These are phyloP conservation scores for Vanrija sp. DNA, from an alignment of 1,284 basidiomycete species.

Conservation along the genomic window DNA sequence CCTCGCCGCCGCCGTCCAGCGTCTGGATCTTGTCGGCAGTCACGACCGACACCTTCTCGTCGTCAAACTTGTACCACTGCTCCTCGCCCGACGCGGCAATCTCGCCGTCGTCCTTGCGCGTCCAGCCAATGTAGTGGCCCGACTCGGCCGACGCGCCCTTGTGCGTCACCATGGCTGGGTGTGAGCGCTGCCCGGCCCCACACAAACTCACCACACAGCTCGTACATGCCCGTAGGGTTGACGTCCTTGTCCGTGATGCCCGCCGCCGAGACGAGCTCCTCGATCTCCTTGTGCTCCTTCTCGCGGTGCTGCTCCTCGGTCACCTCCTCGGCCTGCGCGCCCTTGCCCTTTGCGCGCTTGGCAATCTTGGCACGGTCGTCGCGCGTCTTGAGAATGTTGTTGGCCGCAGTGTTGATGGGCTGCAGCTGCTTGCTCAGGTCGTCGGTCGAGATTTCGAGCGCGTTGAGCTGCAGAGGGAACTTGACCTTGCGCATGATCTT, in stretches of 20 bases:
- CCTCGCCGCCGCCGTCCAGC: constrained; percentile 78
- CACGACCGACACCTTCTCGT: constrained; percentile 70
- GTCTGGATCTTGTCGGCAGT: constrained; percentile 66
- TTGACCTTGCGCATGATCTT: constrained; percentile 97
- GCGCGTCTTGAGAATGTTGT: constrained; percentile 77
- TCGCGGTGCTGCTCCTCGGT: constrained; percentile 44
- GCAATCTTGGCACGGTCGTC: constrained; percentile 77
- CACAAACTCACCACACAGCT: constrained; percentile 44
- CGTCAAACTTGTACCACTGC: constrained; percentile 71
- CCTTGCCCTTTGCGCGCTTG: constrained; percentile 61
- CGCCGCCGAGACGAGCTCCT: constrained; percentile 25
- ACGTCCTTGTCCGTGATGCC: constrained; percentile 19
- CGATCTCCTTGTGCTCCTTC: constrained; percentile 39
- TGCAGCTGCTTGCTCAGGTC: constrained; percentile 69
- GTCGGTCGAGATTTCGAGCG: constrained; percentile 72
- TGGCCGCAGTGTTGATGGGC: constrained; percentile 67
- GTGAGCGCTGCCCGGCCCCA: not conserved
- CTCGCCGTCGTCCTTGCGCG: constrained; percentile 31
- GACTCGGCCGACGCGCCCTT: constrained; percentile 92
- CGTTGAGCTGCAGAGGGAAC: constrained; percentile 77
- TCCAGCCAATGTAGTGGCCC: constrained; percentile 84
- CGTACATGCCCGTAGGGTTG: constrained; percentile 45
- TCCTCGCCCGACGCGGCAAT: constrained; percentile 34
- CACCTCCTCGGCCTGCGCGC: constrained; percentile 7
- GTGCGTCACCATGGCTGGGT: constrained; percentile 84